Base-by-base conservation (phyloP, 2,329 filamentous ascomycete genomes). In the Aspergillus sp. region DNA sequence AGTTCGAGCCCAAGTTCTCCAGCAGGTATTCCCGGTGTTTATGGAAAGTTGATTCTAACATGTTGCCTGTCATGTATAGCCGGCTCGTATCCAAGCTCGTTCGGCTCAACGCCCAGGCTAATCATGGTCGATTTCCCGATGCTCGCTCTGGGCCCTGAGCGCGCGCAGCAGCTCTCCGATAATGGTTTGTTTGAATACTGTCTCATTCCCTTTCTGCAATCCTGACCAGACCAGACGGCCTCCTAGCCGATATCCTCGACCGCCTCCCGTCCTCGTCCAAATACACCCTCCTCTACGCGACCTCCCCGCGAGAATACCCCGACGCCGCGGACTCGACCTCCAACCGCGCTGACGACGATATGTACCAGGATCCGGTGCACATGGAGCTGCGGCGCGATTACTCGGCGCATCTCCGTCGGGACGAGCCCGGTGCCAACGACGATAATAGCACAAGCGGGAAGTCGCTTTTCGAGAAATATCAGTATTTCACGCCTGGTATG, bases 401-500 rank as follows among this genome's bases (percentile, higher is more conserved):
- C 35, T 53, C 48, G 30, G 43, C 53, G 4, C 42, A 53, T 26
- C 32, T 35, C 8, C 42, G 43, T 17, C 36, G 58, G 34, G 60
- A 61, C 12, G 51, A 54, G 11, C n/a, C n/a, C n/a, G n/a, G n/a
- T n/a, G n/a, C n/a, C n/a, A n/a, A n/a, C n/a, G n/a, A n/a, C n/a
- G n/a, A n/a, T n/a, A n/a, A n/a, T n/a, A 68, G 72, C 37, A 50
- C 37, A 14, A 44, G 45, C 16, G 57, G 55, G 24, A 51, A 52
- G 22, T 62, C 66, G 15, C 42, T 68, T 26, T 96, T 98, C 50
- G 82, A 93, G 62, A 86, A 83, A 59, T 98, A 98, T 60, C 82
- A 94, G 57, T 96, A 88, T 66, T 82, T 98, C 47, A 89, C 81
- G 8, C 85, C 86, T 51, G 85, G 85, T 89, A 64, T 48, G 72